Conservation (phyloP, 805 yeast species). For the Yamadazyma ubonensis region DNA sequence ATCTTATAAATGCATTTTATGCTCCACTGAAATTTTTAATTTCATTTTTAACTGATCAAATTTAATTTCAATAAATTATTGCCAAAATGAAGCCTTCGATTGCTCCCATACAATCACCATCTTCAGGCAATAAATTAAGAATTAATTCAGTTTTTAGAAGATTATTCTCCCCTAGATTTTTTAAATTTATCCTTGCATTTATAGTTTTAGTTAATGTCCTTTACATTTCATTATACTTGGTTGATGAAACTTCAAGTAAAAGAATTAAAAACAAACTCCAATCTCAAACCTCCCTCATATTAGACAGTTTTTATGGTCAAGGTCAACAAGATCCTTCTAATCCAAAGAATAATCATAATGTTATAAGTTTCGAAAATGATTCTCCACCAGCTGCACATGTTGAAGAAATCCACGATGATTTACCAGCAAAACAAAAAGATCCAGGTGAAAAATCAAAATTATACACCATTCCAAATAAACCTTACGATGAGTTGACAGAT, state of each 20-base stretch:
- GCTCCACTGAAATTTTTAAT: neutral
- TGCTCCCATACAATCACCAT: constrained; percentile 7
- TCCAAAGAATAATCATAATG: constrained; percentile 3
- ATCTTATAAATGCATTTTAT: neutral
- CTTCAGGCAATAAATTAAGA: constrained; percentile 2
- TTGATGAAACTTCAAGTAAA: constrained; percentile 16
- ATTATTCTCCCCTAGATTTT: constrained; percentile 14
- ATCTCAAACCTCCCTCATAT: constrained; percentile 15
- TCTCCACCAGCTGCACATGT: constrained; percentile 3
- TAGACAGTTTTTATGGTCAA: constrained; percentile 13
- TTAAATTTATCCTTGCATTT: constrained; percentile 19
- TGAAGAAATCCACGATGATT: constrained; percentile 8
- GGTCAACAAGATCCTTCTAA: neutral
- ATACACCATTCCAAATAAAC: constrained; percentile 18
- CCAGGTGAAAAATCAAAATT: constrained; percentile 7
- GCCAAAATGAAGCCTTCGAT: constrained; percentile 6
- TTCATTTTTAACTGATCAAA: neutral
- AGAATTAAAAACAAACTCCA: constrained; percentile 13
- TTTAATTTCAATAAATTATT: neutral
- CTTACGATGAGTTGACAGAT: constrained; percentile 18
- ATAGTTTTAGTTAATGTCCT: constrained; percentile 19
- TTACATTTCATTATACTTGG: constrained; percentile 18
- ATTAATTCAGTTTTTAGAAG: constrained; percentile 13
- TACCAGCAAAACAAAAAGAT: constrained; percentile 7
- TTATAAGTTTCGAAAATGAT: constrained; percentile 2